Evolutionary conservation across 805 yeast species (phyloP), one percentile per base, ranked within the genome.

Genomic region (Nakazawaea holstii): DNA sequence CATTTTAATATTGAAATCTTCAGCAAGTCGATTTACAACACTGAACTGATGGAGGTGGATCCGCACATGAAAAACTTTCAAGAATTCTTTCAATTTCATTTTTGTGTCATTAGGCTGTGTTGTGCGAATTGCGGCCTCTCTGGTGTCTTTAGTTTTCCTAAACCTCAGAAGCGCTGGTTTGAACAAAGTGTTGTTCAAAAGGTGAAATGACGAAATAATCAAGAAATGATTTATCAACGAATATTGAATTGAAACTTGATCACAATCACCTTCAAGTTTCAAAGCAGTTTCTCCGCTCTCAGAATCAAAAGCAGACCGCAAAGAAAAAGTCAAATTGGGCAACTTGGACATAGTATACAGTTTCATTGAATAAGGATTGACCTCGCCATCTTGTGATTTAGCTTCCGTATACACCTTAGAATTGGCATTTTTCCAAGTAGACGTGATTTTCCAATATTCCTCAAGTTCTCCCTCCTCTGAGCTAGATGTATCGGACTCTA

Each of bases 171-270:
- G 15, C 8, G 43, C 17, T 2, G 46, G 47, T 24, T 45, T 48
- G 40, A 54, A 38, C 15, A 62, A 14, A 2, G 74, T 71, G 53
- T 73, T 73, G 43, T 69, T 67, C 17, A 79, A 52, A 4, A 79
- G 61, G 52, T 71, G 74, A 8, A 70, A 47, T 2, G 75, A 63
- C 0, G 82, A 75, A 3, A 74, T 56, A 0, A 72, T 55, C 17
- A 76, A 60, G 55, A 77, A 79, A 41, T 72, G 72, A 3, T 72
- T 64, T 49, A 70, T 69, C 13, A 71, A 54, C 2, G 76, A 71
- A 39, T 68, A 62, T 6, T 49, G 36, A 11, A 48, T 20, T n/a
- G 43, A 39, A 4, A 35, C 13, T n/a, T 41, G 29, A 14, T 35
- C 44, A 24, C 49, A 46, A 31, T 41, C 42, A 5, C 42, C 41